phyloP scores from a whole-genome alignment of 331 rosid species.

The Malus hybrid region DNA sequence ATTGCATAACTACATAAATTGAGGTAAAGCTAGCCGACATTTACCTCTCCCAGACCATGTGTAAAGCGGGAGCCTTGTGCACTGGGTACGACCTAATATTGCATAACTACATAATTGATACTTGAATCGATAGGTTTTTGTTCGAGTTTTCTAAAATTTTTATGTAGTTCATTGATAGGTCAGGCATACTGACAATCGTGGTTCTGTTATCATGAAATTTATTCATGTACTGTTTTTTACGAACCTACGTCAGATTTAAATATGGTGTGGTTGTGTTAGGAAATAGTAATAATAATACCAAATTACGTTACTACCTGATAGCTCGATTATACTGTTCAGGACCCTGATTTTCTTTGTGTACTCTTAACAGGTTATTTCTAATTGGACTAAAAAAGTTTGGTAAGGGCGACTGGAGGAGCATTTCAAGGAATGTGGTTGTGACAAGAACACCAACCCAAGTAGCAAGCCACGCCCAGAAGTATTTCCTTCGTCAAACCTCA shows the following conservation, averaged over 20 bases:
- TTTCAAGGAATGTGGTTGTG: slow-evolving; percentile 79
- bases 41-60: not conserved
- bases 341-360: not conserved
- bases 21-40: too few species aligned
- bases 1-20: not conserved
- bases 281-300: not conserved
- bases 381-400: slow-evolving; percentile 55
- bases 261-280: not conserved
- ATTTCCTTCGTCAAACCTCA: slow-evolving; percentile 61
- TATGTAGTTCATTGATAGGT: not conserved
- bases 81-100: not conserved
- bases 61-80: too few species aligned
- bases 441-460: slow-evolving; percentile 93
- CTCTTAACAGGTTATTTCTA: slow-evolving; percentile 50
- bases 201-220: not conserved
- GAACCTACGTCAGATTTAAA: not conserved
- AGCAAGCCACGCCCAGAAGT: slow-evolving; percentile 97
- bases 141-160: too few species aligned
- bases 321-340: not conserved
- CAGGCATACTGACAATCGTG: not conserved
- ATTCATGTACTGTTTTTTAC: not conserved
- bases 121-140: not conserved
- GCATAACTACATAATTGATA: not conserved
- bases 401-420: slow-evolving; percentile 98
- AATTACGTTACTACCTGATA: not conserved